A percentile compares a stretch with the other conserved stretches of the same genome.
These are phyloP conservation scores for Fusarium irregulare DNA, from an alignment of 2,329 filamentous ascomycete genomes.

Conservation along the genomic window DNA sequence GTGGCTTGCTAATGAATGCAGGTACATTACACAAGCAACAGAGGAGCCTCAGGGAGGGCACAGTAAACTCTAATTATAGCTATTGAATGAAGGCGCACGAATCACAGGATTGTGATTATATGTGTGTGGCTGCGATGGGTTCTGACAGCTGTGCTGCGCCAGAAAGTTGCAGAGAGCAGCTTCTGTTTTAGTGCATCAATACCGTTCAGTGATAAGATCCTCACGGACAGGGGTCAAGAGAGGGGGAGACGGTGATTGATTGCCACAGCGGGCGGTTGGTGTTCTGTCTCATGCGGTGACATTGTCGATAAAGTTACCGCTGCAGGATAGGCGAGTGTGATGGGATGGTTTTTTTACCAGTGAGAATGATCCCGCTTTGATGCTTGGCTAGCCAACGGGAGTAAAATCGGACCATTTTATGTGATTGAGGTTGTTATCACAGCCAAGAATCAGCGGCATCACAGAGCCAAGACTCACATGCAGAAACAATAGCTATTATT, in stretches of 20 bases:
- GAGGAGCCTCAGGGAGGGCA: too few relatives aligned
- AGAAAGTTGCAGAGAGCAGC: constrained; percentile 8
- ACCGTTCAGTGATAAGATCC: constrained; percentile 5
- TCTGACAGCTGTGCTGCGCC: constrained; percentile 9
- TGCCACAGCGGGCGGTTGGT: background rate
- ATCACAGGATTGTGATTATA: background rate
- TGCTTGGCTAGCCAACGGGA: constrained; percentile 3
- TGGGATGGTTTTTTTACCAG: background rate
- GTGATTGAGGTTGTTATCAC: background rate
- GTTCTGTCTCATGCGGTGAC: constrained; percentile 8
- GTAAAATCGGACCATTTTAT: constrained; percentile 13
- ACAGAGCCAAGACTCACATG: constrained; percentile 10
- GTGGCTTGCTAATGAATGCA: constrained; percentile 13
- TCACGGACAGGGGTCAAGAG: background rate
- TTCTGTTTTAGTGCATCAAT: constrained; percentile 11
- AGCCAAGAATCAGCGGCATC: too few relatives aligned
- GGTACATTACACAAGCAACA: constrained; percentile 11
- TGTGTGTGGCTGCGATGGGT: constrained; percentile 4
- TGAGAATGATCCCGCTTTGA: background rate
- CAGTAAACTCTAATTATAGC: constrained; percentile 21
- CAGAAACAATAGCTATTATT: constrained; percentile 17
- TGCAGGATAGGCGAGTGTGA: constrained; percentile 20
- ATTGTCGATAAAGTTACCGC: constrained; percentile 25
- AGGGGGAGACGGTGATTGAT: background rate
- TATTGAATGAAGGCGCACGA: constrained; percentile 11